Evolutionary conservation across 768 basidiomycete species (phyloP), one percentile per base, ranked within the genome.

Genomic region (Artomyces pyxidatus): DNA sequence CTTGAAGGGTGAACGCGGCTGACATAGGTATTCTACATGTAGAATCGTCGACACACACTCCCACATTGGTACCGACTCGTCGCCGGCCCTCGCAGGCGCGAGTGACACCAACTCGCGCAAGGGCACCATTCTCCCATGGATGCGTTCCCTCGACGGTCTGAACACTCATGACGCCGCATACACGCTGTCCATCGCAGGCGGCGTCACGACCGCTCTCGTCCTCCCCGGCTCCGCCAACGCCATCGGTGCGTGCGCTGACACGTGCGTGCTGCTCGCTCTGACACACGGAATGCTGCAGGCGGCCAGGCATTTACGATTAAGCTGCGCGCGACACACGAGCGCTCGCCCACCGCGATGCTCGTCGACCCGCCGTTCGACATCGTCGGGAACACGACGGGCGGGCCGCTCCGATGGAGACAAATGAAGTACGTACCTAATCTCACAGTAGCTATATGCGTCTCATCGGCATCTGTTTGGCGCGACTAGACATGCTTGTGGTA

Each of bases 271-370:
- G 62, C 21, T 29, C 9, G 37, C 23, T 41, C 48, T 47, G 7
- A 46, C 21, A 28, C 10, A 37, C 27, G 32, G 12, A 6, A 12
- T 37, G 23, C 32, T 28, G 6, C 41, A 83, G 85, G 85, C 38
- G 88, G 88, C 17, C 86, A 88, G 58, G 83, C 85, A 0, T 88
- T 86, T 60, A 68, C 80, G 3, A 85, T 90, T 59, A 91, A 91
- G 61, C 62, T 85, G 3, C 73, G 89, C 22, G 70, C 72, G n/a
- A 90, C 87, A 0, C 56, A 66, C 0, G 86, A 86, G 59, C 74
- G 80, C n/a, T 82, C 83, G 0, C 74, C 82, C 0, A 76, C 75
- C 14, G 77, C 82, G 0, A 76, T 82, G 68, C 70, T 88, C 3
- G 69, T 92, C 14, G 89, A 93, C 44, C 81, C 86, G 0, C 88